Evolutionary conservation across 2,329 filamentous ascomycete genomes (phyloP), one percentile per base, ranked within the genome.

Genomic region (Alternaria triticina): DNA sequence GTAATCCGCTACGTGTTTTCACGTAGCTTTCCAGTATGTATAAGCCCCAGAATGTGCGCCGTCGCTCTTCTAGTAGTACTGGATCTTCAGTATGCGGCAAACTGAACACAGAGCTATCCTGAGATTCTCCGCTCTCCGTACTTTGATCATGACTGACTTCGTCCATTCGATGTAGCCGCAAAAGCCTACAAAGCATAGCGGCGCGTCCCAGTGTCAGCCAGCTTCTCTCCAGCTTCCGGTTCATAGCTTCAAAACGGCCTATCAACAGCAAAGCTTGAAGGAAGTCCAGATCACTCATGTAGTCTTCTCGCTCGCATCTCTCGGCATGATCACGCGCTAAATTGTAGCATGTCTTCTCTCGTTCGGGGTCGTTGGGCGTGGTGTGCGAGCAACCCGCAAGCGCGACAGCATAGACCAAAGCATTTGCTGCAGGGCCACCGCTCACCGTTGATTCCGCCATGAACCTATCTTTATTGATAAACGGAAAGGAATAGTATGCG

Each of bases 21-120:
- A 57, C 15, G n/a, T 57, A 57, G 55, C 55, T 57, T 22, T 57
- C 45, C 13, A 57, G 12, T 43, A 50, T 57, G n/a, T 57, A 57
- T 15, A 57, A 13, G 12, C 33, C 55, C 55, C 54, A 58, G n/a
- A 58, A 58, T 17, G 55, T 58, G 11, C 46, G 45, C 28, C 55
- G 46, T 58, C 46, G 55, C 22, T 58, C 55, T n/a, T 58, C 55
- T 9, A 50, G 28, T 8, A 58, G 45, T 1, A 44, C 55, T 0
- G 22, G 23, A 9, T 58, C 22, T 12, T 43, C 7, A 3, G 46
- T 58, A 20, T 50, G 20, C 11, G 55, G n/a, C 7, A 58, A 44
- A 27, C 8, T 11, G 8, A 43, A 43, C 4, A 0, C 9, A 44
- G 30, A 1, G n/a, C 33, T 6, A 12, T 12, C 5, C 8, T 44